Conservation (phyloP, 164 flowering plant species). For the Sextonia rubra region DNA sequence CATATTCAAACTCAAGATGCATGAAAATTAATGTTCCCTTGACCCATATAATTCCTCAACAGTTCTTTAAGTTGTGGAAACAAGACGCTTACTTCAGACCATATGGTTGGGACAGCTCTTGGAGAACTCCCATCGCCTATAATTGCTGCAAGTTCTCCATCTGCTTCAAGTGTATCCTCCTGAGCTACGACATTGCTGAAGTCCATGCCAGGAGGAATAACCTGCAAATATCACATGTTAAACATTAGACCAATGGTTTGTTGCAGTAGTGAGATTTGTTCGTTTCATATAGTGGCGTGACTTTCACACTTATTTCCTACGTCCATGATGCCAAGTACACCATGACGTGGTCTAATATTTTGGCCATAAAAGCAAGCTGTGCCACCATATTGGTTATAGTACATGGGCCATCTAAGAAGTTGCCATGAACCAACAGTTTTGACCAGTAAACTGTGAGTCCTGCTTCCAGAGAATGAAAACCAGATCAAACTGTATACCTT, state of each 20-base stretch:
- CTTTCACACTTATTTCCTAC: too few relatives aligned
- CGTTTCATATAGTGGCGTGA: too few relatives aligned
- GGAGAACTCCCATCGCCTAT: constrained; percentile 71
- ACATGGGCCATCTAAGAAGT: too few relatives aligned
- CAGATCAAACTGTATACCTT: too few relatives aligned
- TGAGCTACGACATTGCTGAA: constrained; percentile 74
- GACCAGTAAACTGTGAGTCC: too few relatives aligned
- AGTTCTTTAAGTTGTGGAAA: background rate
- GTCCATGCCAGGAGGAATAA: constrained; percentile 99
- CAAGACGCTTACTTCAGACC: constrained; percentile 67
- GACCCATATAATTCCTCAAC: background rate
- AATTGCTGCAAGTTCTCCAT: constrained; percentile 65
- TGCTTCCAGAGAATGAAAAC: too few relatives aligned
- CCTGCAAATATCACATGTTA: constrained; percentile 37
- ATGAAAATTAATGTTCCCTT: background rate
- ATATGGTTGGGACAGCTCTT: constrained; percentile 70
- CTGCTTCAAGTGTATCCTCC: constrained; percentile 63
- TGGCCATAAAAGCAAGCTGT: too few relatives aligned
- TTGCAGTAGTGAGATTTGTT: too few relatives aligned
- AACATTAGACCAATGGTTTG: background rate
- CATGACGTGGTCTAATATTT: too few relatives aligned
- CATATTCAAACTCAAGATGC: background rate
- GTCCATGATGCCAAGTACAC: too few relatives aligned
- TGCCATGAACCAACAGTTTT: too few relatives aligned
- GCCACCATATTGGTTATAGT: too few relatives aligned